A percentile compares a stretch with the other conserved stretches of the same genome.
phyloP scores from a whole-genome alignment of 768 basidiomycete genomes.

The Auriculariales sp. region DNA sequence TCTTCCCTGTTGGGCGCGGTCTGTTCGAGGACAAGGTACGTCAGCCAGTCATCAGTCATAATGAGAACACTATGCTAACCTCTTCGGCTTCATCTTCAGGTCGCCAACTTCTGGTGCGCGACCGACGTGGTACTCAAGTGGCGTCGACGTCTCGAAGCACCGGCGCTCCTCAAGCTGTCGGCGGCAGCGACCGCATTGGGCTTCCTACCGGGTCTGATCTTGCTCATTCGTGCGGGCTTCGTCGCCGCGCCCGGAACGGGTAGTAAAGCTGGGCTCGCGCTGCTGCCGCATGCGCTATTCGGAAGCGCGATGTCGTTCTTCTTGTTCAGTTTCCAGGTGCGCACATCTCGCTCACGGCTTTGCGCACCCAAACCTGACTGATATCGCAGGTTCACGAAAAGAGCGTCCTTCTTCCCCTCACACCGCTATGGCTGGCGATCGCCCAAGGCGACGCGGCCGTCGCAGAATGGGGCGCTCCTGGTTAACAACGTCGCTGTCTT shows the following conservation, averaged over 20 bases:
- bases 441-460: slow-evolving; percentile 40
- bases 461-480: slow-evolving; percentile 57
- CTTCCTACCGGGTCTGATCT: slow-evolving; percentile 47
- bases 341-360: too few relatives aligned
- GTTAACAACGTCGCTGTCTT: slow-evolving; percentile 78
- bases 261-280: slow-evolving; percentile 36
- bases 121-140: slow-evolving; percentile 83
- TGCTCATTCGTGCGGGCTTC: slow-evolving; percentile 25
- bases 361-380: too few relatives aligned
- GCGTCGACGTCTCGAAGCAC: slow-evolving; percentile 34
- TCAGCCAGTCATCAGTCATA: too few relatives aligned
- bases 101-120: slow-evolving; percentile 96
- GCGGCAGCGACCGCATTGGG: slow-evolving; percentile 51
- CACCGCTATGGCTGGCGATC: slow-evolving; percentile 72
- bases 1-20: slow-evolving; percentile 86
- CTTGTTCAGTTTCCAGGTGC: slow-evolving; percentile 89
- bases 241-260: slow-evolving; percentile 3
- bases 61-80: too few relatives aligned
- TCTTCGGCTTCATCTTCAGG: too few relatives aligned
- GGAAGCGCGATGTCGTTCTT: slow-evolving; percentile 85
- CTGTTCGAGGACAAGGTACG: slow-evolving; percentile 90
- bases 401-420: slow-evolving; percentile 69
- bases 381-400: slow-evolving; percentile 99
- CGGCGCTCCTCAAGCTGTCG: slow-evolving; percentile 48
- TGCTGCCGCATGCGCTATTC: slow-evolving; percentile 71